phyloP scores from a whole-genome alignment of 371 early-diverging fungal species.

The Rhizopus microsporus region DNA sequence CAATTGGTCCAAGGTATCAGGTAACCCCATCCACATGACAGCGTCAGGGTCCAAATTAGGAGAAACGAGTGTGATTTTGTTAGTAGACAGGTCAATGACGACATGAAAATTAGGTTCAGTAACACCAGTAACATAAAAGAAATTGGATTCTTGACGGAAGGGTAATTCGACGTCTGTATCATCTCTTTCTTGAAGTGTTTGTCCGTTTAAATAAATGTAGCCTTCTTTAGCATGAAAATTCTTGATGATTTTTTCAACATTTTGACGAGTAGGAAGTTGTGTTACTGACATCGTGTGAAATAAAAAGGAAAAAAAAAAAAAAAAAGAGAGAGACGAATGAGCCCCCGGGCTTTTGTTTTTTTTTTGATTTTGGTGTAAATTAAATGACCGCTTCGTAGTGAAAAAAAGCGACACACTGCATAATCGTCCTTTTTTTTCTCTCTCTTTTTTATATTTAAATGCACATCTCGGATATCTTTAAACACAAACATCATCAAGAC shows the following conservation, averaged over 20 bases:
- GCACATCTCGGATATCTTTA: constrained; percentile 21
- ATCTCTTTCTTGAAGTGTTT: constrained; percentile 65
- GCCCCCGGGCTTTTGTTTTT: background rate
- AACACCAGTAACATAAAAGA: constrained; percentile 62
- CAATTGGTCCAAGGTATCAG: constrained; percentile 53
- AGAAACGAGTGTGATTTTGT: constrained; percentile 65
- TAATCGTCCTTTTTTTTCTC: background rate
- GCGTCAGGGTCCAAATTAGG: constrained; percentile 73
- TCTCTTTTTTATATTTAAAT: constrained; percentile 6
- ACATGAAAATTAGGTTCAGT: constrained; percentile 77
- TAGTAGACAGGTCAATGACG: constrained; percentile 66
- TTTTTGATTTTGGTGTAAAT: background rate
- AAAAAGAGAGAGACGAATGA: background rate
- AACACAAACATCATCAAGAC: constrained; percentile 6
- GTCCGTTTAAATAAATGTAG: constrained; percentile 70
- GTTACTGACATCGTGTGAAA: constrained; percentile 30
- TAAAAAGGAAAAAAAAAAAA: constrained; percentile 12
- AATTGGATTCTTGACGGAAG: constrained; percentile 89
- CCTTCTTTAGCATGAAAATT: constrained; percentile 61
- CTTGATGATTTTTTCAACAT: constrained; percentile 63
- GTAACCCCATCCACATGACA: constrained; percentile 86
- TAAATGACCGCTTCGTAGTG: background rate
- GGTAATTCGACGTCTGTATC: constrained; percentile 75
- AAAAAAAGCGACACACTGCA: background rate
- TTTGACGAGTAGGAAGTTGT: constrained; percentile 60